A percentile compares a stretch with the other conserved stretches of the same genome.
These are phyloP conservation scores for Thermothielavioides terrestris DNA, from an alignment of 495 filamentous ascomycete genomes.

Conservation along the genomic window DNA sequence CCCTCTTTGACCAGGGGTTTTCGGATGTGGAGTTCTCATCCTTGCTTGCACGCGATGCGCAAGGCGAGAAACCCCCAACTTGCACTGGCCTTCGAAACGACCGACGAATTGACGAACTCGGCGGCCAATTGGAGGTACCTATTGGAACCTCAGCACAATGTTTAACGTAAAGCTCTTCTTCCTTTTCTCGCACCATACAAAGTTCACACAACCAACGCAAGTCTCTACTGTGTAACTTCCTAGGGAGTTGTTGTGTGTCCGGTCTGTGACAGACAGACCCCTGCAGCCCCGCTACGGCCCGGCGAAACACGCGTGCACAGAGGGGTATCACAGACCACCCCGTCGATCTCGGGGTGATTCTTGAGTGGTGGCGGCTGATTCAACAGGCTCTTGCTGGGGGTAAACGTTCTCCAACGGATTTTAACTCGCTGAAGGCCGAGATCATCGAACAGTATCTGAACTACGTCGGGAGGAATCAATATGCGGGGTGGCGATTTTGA, in stretches of 20 bases:
- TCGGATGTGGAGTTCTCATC: constrained; percentile 6
- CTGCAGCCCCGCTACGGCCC: constrained; percentile 16
- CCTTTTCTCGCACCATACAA: not conserved
- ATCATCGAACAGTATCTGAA: not conserved
- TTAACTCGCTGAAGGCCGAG: not conserved
- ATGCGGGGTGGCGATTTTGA: not conserved
- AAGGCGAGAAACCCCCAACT: not conserved
- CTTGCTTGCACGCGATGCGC: not conserved
- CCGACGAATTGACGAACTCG: not conserved
- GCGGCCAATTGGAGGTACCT: not conserved
- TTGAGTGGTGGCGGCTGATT: not conserved
- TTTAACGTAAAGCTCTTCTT: constrained; percentile 11
- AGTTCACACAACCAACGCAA: constrained; percentile 1
- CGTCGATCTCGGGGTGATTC: constrained; percentile 8
- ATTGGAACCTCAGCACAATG: too few relatives aligned
- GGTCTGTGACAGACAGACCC: not conserved
- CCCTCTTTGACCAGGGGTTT: constrained; percentile 8
- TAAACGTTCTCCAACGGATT: not conserved
- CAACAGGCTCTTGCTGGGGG: too few relatives aligned
- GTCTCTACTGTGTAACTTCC: too few relatives aligned
- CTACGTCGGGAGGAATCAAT: too few relatives aligned
- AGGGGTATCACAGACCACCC: constrained; percentile 5
- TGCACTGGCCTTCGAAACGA: not conserved
- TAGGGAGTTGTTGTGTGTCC: too few relatives aligned
- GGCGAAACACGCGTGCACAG: constrained; percentile 4